Evolutionary conservation across 306 rosid genomes (phyloP).

Genomic region (Sicyos edulis): DNA sequence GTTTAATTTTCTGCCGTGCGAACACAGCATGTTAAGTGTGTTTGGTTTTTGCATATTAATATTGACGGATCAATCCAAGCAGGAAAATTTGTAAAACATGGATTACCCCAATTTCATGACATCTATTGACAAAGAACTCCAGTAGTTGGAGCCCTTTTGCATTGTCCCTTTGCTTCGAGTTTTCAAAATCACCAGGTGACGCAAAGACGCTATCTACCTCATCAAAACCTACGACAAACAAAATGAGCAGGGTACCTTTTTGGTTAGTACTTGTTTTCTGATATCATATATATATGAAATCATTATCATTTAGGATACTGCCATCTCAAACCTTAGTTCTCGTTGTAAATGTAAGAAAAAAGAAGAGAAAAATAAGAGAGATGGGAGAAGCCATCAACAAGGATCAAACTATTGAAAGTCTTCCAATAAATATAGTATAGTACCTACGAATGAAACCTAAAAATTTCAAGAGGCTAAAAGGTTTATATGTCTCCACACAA

Average conservation of each 20-base stretch:
- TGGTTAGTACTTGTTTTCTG: background rate
- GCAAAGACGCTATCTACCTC: constrained; percentile 79
- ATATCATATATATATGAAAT: background rate
- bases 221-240: constrained; percentile 56
- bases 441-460: background rate
- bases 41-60: background rate
- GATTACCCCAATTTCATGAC: constrained; percentile 82
- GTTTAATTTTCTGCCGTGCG: background rate
- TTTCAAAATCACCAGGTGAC: constrained; percentile 72
- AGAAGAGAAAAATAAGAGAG: background rate
- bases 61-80: constrained; percentile 1
- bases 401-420: background rate
- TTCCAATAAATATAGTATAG: no score
- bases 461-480: no score
- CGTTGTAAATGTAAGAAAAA: background rate
- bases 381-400: background rate
- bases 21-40: background rate
- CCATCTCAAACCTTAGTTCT: background rate
- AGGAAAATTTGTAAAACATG: constrained; percentile 6
- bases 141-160: constrained; percentile 63
- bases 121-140: constrained; percentile 68
- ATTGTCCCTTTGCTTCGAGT: constrained; percentile 43
- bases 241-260: constrained; percentile 8
- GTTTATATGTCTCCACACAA: no score
- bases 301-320: background rate